phyloP scores from a whole-genome alignment of 257 asterid species.

The Orobanche coerulescens region DNA sequence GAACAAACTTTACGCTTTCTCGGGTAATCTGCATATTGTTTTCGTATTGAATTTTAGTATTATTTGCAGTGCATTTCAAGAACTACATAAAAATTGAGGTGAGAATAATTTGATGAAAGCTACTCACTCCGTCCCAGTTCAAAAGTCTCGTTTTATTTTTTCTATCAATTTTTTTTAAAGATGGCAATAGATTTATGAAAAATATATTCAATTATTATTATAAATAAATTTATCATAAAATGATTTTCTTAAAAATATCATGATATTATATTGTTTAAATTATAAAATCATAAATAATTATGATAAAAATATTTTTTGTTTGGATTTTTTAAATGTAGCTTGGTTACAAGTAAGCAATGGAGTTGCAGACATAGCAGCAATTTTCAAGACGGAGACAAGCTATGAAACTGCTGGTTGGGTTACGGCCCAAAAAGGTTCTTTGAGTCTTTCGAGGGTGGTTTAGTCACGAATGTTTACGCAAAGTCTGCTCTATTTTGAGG shows the following conservation, averaged over 20 bases:
- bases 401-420: conserved; percentile 37
- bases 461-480: conserved; percentile 34
- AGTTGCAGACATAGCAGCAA: conserved; percentile 31
- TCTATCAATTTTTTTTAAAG: too few species aligned
- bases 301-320: background rate
- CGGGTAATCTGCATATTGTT: conserved; percentile 36
- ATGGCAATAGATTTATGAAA: too few species aligned
- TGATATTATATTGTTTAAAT: too few species aligned
- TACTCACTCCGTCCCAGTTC: background rate
- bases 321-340: conserved; percentile 30
- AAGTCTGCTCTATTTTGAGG: conserved; percentile 40
- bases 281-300: too few species aligned
- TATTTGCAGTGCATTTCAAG: background rate
- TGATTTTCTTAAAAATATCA: too few species aligned
- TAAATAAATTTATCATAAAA: too few species aligned
- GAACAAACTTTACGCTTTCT: conserved; percentile 43
- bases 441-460: conserved; percentile 66
- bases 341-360: conserved; percentile 67
- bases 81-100: too few species aligned
- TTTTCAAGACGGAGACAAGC: conserved; percentile 28
- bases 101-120: too few species aligned
- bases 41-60: background rate
- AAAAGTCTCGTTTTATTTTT: too few species aligned
- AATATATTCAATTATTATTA: background rate
- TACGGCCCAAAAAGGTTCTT: conserved; percentile 45